phyloP scores from a whole-genome alignment of 225 moss, liverwort and hornwort genomes.

The Polytrichum commune region DNA sequence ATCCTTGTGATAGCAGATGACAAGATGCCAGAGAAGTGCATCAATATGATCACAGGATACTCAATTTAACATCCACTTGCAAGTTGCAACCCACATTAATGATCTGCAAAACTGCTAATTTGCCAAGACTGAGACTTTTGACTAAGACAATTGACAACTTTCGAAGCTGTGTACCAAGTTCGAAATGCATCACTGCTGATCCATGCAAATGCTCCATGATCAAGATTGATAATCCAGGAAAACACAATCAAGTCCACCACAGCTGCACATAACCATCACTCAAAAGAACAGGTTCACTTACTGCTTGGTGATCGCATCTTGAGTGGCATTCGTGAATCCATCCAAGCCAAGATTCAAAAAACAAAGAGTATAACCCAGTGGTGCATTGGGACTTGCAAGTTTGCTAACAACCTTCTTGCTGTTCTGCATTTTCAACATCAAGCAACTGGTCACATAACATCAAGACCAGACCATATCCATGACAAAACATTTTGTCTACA shows the following conservation, averaged over 20 bases:
- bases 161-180: too few relatives aligned
- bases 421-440: slow-evolving; percentile 44
- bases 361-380: slow-evolving; percentile 83
- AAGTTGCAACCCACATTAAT: background rate
- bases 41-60: too few relatives aligned
- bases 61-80: background rate
- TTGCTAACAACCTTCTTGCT: slow-evolving; percentile 65
- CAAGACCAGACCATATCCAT: background rate
- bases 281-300: slow-evolving; percentile 13
- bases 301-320: slow-evolving; percentile 83
- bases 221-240: too few relatives aligned
- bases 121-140: too few relatives aligned
- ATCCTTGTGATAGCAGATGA: background rate
- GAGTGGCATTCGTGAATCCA: slow-evolving; percentile 93
- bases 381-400: slow-evolving; percentile 83
- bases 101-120: too few relatives aligned
- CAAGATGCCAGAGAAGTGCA: background rate
- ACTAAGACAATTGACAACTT: too few relatives aligned
- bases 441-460: background rate
- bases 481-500: too few relatives aligned
- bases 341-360: slow-evolving; percentile 83
- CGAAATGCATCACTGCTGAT: too few relatives aligned
- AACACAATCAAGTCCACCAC: background rate
- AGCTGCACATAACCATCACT: background rate
- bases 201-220: too few relatives aligned